Conservation (phyloP, 306 rosid genomes). For the Quillaja saponaria region DNA sequence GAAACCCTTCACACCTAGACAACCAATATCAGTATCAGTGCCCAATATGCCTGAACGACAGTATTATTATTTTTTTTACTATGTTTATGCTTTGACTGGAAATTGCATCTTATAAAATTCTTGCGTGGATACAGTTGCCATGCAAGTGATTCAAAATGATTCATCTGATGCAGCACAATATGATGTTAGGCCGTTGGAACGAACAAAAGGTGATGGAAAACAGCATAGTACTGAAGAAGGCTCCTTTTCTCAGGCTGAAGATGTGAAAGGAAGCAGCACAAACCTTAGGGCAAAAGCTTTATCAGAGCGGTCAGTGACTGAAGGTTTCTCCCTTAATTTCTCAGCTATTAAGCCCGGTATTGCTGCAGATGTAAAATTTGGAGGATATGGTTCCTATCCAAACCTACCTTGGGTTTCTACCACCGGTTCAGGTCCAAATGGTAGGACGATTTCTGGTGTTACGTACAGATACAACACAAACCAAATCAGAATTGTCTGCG, state of each 20-base stretch:
- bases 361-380: slow-evolving; percentile 81
- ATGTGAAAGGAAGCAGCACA: slow-evolving; percentile 66
- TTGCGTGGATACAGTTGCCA: slow-evolving; percentile 44
- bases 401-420: slow-evolving; percentile 98
- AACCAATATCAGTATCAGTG: not conserved
- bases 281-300: slow-evolving; percentile 69
- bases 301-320: slow-evolving; percentile 52
- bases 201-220: slow-evolving; percentile 65
- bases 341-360: slow-evolving; percentile 84
- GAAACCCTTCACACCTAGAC: no score
- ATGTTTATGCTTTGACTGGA: no score
- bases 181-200: slow-evolving; percentile 65
- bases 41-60: not conserved
- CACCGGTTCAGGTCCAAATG: slow-evolving; percentile 72
- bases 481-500: slow-evolving; percentile 86
- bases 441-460: slow-evolving; percentile 91
- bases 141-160: slow-evolving; percentile 50
- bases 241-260: slow-evolving; percentile 68
- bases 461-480: slow-evolving; percentile 68
- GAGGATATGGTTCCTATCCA: slow-evolving; percentile 85
- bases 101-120: not conserved
- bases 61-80: no score
- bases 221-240: slow-evolving; percentile 70
- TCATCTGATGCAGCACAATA: slow-evolving; percentile 51
- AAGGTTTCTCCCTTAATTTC: slow-evolving; percentile 57